These are phyloP conservation scores for Ensete ventricosum DNA, from an alignment of 176 grass and related monocot genomes.

Conservation along the genomic window DNA sequence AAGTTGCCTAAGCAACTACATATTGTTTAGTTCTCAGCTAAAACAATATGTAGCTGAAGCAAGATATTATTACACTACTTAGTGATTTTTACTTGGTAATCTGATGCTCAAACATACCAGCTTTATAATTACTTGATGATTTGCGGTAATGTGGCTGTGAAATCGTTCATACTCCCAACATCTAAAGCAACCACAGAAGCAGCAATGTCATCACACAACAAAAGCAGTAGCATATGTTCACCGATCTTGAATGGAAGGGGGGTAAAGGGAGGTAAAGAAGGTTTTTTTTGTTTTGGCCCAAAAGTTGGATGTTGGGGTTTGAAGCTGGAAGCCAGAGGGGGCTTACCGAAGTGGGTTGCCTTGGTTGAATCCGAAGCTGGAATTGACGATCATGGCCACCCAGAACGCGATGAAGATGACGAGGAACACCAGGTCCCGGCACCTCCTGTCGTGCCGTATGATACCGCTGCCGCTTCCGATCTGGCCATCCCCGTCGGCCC, in stretches of 20 bases:
- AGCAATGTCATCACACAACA: neutral
- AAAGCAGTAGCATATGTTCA: neutral
- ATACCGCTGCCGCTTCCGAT: slow-evolving; percentile 32
- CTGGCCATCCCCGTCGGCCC: neutral
- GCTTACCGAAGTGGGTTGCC: slow-evolving; percentile 83
- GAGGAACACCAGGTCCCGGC: slow-evolving; percentile 80
- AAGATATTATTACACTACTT: neutral
- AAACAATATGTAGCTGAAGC: neutral
- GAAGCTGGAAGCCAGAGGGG: neutral
- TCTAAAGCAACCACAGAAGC: neutral
- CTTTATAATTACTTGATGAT: neutral
- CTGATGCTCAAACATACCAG: neutral
- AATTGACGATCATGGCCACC: slow-evolving; percentile 99
- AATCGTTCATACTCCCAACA: neutral
- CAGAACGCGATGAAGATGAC: slow-evolving; percentile 81
- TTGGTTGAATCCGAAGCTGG: slow-evolving; percentile 99
- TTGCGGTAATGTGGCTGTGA: neutral
- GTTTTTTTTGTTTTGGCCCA: neutral
- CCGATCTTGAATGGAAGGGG: neutral
- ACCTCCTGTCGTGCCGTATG: slow-evolving; percentile 69
- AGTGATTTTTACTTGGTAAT: neutral
- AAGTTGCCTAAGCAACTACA: neutral
- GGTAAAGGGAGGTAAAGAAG: neutral
- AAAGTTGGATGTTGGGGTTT: neutral
- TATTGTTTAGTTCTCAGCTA: too few species aligned